These are phyloP conservation scores for Aspergillus fumigatiaffinis DNA, from an alignment of 2,329 filamentous ascomycete genomes.

Conservation along the genomic window DNA sequence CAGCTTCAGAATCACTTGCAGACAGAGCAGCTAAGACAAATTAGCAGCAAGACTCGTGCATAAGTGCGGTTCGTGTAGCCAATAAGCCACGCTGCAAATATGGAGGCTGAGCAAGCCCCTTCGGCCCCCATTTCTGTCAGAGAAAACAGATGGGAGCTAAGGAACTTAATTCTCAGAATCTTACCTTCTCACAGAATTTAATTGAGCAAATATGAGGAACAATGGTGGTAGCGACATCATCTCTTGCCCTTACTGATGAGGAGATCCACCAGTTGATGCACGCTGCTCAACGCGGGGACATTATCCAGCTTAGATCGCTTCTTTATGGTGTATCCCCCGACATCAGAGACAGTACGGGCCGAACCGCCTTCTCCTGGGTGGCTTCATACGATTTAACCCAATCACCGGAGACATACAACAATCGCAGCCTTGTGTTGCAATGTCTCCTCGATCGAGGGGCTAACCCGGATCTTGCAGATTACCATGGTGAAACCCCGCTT, in stretches of 20 bases:
- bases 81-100: neutral
- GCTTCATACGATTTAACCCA: conserved; percentile 4
- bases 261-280: conserved; percentile 5
- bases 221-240: neutral
- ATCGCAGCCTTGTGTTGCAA: conserved; percentile 1
- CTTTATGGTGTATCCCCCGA: conserved; percentile 8
- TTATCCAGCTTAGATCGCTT: conserved; percentile 1
- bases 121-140: neutral
- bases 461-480: conserved; percentile 7
- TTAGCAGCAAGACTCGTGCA: neutral
- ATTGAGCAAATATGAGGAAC: neutral
- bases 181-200: neutral
- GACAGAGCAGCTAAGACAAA: too few relatives aligned
- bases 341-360: conserved; percentile 5
- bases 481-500: conserved; percentile 9
- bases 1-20: neutral
- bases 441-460: conserved; percentile 10
- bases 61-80: neutral
- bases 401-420: neutral
- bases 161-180: neutral
- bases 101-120: neutral
- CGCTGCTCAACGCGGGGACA: conserved; percentile 1
- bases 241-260: conserved; percentile 1
- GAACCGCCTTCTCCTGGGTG: conserved; percentile 10
- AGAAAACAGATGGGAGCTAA: neutral